A percentile compares a stretch with the other conserved stretches of the same genome.
Conservation (phyloP, 192 early-diverging fungal genomes). For the Tieghemiomyces parasiticus region DNA sequence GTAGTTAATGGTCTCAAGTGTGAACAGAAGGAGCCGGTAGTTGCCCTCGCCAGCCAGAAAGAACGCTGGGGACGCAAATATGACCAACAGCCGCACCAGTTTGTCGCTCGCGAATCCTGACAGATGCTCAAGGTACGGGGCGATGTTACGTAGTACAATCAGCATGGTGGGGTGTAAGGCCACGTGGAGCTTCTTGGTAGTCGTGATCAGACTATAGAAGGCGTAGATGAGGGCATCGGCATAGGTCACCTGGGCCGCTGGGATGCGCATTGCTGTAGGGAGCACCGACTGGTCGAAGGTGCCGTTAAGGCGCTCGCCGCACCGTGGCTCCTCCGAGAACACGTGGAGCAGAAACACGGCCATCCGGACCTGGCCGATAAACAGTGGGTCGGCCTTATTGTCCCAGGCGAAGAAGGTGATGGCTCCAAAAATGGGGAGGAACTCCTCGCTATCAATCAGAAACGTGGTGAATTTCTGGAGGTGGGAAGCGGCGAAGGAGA, state of each 20-base stretch:
- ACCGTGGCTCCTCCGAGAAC: conserved; percentile 26
- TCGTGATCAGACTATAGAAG: conserved; percentile 56
- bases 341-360: conserved; percentile 38
- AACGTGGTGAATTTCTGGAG: conserved; percentile 2
- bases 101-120: conserved; percentile 54
- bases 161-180: conserved; percentile 65
- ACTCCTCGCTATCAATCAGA: conserved; percentile 8
- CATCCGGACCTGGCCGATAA: conserved; percentile 49
- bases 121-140: conserved; percentile 63
- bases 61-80: conserved; percentile 63
- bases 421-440: background rate
- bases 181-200: conserved; percentile 45
- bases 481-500: too few species aligned
- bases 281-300: conserved; percentile 32
- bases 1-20: conserved; percentile 70
- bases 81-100: conserved; percentile 55
- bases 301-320: conserved; percentile 28
- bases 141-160: conserved; percentile 64
- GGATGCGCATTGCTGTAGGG: conserved; percentile 39
- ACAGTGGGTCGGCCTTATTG: background rate
- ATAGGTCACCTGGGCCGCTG: conserved; percentile 42
- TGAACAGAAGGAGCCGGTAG: conserved; percentile 51
- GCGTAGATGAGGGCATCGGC: conserved; percentile 78
- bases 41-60: conserved; percentile 66
- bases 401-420: conserved; percentile 18